Conservation (phyloP, 2,329 filamentous ascomycete genomes). For the Diaporthe sp. region DNA sequence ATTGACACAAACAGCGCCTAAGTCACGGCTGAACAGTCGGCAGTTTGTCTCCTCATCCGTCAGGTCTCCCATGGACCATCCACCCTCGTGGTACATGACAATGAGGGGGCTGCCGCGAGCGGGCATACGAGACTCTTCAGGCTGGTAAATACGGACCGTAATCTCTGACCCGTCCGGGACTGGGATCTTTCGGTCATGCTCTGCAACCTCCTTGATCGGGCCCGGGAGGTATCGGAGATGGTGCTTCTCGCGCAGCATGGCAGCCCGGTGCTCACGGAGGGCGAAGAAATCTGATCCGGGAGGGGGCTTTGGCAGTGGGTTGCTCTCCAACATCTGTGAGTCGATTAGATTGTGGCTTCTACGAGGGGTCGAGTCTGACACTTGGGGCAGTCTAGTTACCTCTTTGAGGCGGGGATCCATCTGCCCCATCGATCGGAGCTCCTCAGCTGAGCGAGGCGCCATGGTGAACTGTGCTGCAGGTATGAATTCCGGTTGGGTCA, state of each 20-base stretch:
- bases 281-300: slow-evolving; percentile 45
- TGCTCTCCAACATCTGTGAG: background rate
- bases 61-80: slow-evolving; percentile 52
- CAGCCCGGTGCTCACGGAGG: slow-evolving; percentile 45
- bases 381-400: background rate
- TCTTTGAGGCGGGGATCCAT: slow-evolving; percentile 27
- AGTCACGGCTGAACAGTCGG: slow-evolving; percentile 48
- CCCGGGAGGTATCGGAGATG: slow-evolving; percentile 48
- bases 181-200: slow-evolving; percentile 50
- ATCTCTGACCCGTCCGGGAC: slow-evolving; percentile 52
- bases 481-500: background rate
- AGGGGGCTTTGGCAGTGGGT: slow-evolving; percentile 42
- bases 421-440: slow-evolving; percentile 26
- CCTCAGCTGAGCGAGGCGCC: slow-evolving; percentile 24
- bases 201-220: slow-evolving; percentile 46
- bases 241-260: slow-evolving; percentile 47
- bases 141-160: slow-evolving; percentile 51
- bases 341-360: background rate
- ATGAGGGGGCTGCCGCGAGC: slow-evolving; percentile 48
- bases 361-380: background rate
- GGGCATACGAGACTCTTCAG: slow-evolving; percentile 38
- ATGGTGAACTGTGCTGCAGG: background rate
- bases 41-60: slow-evolving; percentile 51
- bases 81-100: slow-evolving; percentile 54
- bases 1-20: slow-evolving; percentile 58